Percentiles rank a stretch among this genome's conserved stretches.
phyloP scores from a whole-genome alignment of 345 rosid genomes.

The Corchorus capsularis region DNA sequence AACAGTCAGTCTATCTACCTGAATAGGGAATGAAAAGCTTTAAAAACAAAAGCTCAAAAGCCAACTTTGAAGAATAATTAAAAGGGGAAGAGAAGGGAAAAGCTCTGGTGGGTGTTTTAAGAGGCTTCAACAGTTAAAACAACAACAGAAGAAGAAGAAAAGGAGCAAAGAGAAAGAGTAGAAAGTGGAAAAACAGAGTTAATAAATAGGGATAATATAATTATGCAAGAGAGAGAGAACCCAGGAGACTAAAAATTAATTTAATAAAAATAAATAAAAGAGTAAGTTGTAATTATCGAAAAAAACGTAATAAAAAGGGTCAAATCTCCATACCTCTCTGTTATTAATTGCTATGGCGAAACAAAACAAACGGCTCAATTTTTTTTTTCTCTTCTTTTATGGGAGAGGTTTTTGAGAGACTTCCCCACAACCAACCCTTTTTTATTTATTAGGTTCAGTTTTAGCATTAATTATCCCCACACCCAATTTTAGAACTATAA shows the following conservation, averaged over 20 bases:
- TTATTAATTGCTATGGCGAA: slow-evolving; percentile 35
- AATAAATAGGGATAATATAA: not conserved
- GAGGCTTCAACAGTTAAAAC: not conserved
- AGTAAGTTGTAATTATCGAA: slow-evolving; percentile 34
- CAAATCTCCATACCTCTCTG: slow-evolving; percentile 25
- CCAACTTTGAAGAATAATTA: not conserved
- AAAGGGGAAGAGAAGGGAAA: not conserved
- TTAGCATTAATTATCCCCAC: slow-evolving; percentile 40
- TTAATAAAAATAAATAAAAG: not conserved
- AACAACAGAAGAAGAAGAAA: not conserved
- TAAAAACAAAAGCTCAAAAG: slow-evolving; percentile 5
- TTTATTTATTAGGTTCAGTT: slow-evolving; percentile 45
- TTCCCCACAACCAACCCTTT: not conserved
- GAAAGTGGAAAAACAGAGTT: slow-evolving; percentile 10
- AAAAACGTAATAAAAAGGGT: slow-evolving; percentile 27
- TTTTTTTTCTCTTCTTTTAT: slow-evolving; percentile 13
- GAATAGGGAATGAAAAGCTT: slow-evolving; percentile 10
- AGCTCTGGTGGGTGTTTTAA: not conserved
- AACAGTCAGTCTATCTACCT: not conserved
- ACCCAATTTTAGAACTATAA: slow-evolving; percentile 25
- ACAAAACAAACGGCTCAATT: slow-evolving; percentile 24
- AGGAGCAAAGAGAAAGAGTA: not conserved
- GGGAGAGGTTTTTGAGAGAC: not conserved
- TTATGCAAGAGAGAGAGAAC: not conserved
- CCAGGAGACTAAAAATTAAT: not conserved